A percentile compares a stretch with the other conserved stretches of the same genome.
These are phyloP conservation scores for Botrytis hyacinthi DNA, from an alignment of 2,329 filamentous ascomycete species.

Conservation along the genomic window DNA sequence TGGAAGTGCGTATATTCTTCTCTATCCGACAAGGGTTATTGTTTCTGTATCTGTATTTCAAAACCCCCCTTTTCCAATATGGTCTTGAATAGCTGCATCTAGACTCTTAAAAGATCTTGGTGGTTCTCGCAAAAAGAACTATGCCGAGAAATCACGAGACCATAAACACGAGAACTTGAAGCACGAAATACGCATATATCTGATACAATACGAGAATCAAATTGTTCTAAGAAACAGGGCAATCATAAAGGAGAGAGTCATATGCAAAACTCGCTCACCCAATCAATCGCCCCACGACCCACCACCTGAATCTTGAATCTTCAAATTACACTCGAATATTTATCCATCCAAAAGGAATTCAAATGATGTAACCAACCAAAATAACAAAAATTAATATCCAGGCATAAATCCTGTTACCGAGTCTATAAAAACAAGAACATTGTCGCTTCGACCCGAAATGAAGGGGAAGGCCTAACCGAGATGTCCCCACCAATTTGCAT, in stretches of 20 bases:
- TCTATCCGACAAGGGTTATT: not conserved
- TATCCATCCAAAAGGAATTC: not conserved
- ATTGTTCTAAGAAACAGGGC: not conserved
- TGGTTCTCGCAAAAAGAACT: not conserved
- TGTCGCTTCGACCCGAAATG: constrained; percentile 36
- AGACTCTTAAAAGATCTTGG: not conserved
- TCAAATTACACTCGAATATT: not conserved
- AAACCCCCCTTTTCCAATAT: fast-evolving
- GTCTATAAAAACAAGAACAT: constrained; percentile 59
- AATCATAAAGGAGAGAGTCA: not conserved
- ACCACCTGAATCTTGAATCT: not conserved
- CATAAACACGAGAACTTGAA: not conserved
- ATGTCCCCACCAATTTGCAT: not conserved
- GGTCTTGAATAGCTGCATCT: not conserved
- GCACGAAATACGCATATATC: not conserved
- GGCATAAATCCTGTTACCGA: constrained; percentile 10
- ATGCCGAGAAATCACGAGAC: not conserved
- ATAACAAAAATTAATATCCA: not conserved
- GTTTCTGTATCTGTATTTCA: not conserved
- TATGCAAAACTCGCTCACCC: not conserved
- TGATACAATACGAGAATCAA: not conserved
- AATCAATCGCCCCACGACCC: not conserved
- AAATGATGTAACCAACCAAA: constrained; percentile 10
- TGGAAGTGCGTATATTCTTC: not conserved
- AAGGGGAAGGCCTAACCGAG: constrained; percentile 7